Conservation (phyloP, 2,329 filamentous ascomycete genomes). For the Triangularia setosa region DNA sequence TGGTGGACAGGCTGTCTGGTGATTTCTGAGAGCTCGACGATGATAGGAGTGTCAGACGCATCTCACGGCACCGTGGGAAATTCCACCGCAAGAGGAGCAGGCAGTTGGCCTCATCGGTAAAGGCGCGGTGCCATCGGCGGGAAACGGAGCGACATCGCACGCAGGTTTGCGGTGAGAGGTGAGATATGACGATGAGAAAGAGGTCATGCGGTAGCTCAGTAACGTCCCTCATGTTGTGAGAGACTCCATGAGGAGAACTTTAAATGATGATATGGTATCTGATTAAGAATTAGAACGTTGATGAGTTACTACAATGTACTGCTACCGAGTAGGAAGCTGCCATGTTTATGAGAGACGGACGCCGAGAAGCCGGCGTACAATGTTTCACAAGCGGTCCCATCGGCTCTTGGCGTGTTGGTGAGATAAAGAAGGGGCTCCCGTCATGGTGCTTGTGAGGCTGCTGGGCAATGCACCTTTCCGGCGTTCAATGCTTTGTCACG, state of each 20-base stretch:
- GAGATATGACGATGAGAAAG: conserved; percentile 50
- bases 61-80: conserved; percentile 52
- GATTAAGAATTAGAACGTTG: not conserved
- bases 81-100: conserved; percentile 45
- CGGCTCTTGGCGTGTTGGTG: not conserved
- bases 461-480: not conserved
- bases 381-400: conserved; percentile 5
- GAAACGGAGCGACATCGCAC: conserved; percentile 52
- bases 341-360: not conserved
- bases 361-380: not conserved
- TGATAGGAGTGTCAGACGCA: conserved; percentile 34
- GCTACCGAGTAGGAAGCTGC: not conserved
- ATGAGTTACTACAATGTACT: not conserved
- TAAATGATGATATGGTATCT: not conserved
- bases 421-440: not conserved
- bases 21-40: not conserved
- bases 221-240: conserved; percentile 34
- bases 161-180: conserved; percentile 48
- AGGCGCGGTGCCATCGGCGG: conserved; percentile 44
- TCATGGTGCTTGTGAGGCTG: not conserved
- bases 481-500: not conserved
- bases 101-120: conserved; percentile 45
- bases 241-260: too few relatives aligned
- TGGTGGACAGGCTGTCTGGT: conserved; percentile 1
- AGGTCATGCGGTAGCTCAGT: conserved; percentile 53